Percentiles rank a stretch among this genome's conserved stretches.
These are phyloP conservation scores for Pyrus betulifolia DNA, from an alignment of 306 rosid species.

Conservation along the genomic window DNA sequence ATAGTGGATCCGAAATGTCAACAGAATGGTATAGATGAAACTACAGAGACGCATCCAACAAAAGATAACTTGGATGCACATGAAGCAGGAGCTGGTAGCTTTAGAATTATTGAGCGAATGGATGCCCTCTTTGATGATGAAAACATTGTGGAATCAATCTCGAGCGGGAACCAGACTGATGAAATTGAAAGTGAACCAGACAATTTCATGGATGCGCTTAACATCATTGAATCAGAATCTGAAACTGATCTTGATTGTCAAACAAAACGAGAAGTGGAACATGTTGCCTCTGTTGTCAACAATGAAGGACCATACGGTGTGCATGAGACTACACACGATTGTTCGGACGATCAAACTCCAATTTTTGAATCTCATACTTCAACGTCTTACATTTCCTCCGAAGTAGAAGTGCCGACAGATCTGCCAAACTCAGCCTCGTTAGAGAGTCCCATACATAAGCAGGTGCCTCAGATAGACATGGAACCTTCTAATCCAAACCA, in stretches of 20 bases:
- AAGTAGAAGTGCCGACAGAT: slow-evolving; percentile 20
- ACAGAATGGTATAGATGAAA: slow-evolving; percentile 33
- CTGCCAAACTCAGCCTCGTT: slow-evolving; percentile 14
- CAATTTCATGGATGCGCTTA: slow-evolving; percentile 83
- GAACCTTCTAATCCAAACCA: slow-evolving; percentile 28
- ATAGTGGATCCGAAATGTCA: slow-evolving; percentile 52
- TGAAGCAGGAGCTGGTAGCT: slow-evolving; percentile 26
- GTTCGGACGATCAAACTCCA: slow-evolving; percentile 29
- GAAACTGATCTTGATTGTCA: slow-evolving; percentile 72
- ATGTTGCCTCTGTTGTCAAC: slow-evolving; percentile 13
- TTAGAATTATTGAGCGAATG: slow-evolving; percentile 29
- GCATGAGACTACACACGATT: slow-evolving; percentile 26
- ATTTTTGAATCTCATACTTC: slow-evolving; percentile 28
- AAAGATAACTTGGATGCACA: slow-evolving; percentile 23
- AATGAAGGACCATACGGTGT: slow-evolving; percentile 32
- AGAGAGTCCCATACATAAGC: slow-evolving; percentile 17
- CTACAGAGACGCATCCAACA: slow-evolving; percentile 27
- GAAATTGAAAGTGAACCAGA: slow-evolving; percentile 82
- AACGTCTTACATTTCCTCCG: slow-evolving; percentile 26
- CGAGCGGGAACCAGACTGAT: slow-evolving; percentile 31
- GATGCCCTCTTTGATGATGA: slow-evolving; percentile 35
- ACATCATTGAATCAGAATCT: slow-evolving; percentile 78
- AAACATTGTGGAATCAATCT: slow-evolving; percentile 27
- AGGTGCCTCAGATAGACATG: slow-evolving; percentile 21
- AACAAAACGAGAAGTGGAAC: slow-evolving; percentile 59